Evolutionary conservation across 768 basidiomycete genomes (phyloP).

Genomic region (Boletus vinaceobasis): DNA sequence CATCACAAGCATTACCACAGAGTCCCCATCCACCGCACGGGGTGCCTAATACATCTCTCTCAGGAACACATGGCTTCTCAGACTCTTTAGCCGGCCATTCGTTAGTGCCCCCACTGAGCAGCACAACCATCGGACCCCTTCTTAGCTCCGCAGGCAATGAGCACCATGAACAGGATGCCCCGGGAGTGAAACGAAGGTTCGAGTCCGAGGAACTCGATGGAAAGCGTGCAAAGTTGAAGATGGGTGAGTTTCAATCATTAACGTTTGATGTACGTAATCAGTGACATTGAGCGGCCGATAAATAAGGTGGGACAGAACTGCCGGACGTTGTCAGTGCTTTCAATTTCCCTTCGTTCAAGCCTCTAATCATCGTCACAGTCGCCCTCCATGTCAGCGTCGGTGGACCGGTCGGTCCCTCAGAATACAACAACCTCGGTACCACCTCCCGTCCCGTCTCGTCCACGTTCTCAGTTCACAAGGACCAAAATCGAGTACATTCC

Average conservation of each 20-base stretch:
- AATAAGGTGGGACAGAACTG: slow-evolving; percentile 41
- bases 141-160: slow-evolving; percentile 15
- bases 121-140: slow-evolving; percentile 10
- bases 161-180: slow-evolving; percentile 55
- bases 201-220: slow-evolving; percentile 61
- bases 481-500: slow-evolving; percentile 90
- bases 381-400: slow-evolving; percentile 17
- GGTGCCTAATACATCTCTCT: slow-evolving; percentile 15
- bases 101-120: slow-evolving; percentile 11
- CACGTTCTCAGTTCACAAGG: slow-evolving; percentile 53
- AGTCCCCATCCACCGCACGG: slow-evolving; percentile 29
- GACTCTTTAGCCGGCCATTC: slow-evolving; percentile 24
- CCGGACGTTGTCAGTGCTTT: slow-evolving; percentile 44
- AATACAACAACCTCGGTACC: slow-evolving; percentile 29
- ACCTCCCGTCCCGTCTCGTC: slow-evolving; percentile 32
- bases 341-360: slow-evolving; percentile 6
- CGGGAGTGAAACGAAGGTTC: slow-evolving; percentile 70
- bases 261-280: slow-evolving; percentile 24
- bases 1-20: slow-evolving; percentile 30
- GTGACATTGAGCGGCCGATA: slow-evolving; percentile 23
- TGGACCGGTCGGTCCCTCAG: slow-evolving; percentile 16
- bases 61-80: slow-evolving; percentile 26
- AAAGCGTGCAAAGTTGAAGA: slow-evolving; percentile 72
- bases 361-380: slow-evolving; percentile 16
- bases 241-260: slow-evolving; percentile 46